Evolutionary conservation across 345 rosid genomes (phyloP).

Genomic region (Trapa bicornis): DNA sequence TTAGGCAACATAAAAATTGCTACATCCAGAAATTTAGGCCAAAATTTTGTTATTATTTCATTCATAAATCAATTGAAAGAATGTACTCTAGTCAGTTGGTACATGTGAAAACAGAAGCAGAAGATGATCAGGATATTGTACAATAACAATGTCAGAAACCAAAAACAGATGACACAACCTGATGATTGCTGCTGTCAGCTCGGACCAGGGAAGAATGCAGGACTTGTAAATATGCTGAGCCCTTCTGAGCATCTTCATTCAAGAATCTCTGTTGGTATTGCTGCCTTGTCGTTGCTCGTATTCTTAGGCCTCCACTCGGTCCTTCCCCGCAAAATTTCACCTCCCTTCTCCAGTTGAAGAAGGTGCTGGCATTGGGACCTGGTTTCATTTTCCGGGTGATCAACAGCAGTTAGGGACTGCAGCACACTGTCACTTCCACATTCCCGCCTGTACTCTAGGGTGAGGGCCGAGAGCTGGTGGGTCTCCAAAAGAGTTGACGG

Average conservation of each 20-base stretch:
- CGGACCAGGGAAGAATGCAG: too few species aligned
- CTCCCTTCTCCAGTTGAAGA: conserved; percentile 74
- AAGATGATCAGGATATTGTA: too few species aligned
- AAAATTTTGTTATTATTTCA: too few species aligned
- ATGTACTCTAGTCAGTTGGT: too few species aligned
- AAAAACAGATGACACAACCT: too few species aligned
- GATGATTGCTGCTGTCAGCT: too few species aligned
- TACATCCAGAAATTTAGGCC: too few species aligned
- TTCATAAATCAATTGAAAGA: too few species aligned
- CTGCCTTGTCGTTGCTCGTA: neutral
- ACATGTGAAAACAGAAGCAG: too few species aligned
- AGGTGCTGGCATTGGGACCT: conserved; percentile 73
- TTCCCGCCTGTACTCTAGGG: conserved; percentile 90
- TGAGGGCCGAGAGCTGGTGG: conserved; percentile 64
- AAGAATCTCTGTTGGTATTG: neutral
- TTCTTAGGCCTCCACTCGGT: conserved; percentile 79
- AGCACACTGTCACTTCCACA: conserved; percentile 90
- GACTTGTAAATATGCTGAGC: neutral
- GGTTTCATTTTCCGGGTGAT: conserved; percentile 24
- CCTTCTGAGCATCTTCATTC: neutral
- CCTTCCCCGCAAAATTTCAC: conserved; percentile 84
- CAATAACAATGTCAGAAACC: too few species aligned
- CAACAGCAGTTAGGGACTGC: conserved; percentile 78
- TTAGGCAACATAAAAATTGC: too few species aligned
- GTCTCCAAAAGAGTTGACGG: conserved; percentile 77